A percentile compares a stretch with the other conserved stretches of the same genome.
These are phyloP conservation scores for Xylaria sp. DNA, from an alignment of 2,329 filamentous ascomycete genomes.

Conservation along the genomic window DNA sequence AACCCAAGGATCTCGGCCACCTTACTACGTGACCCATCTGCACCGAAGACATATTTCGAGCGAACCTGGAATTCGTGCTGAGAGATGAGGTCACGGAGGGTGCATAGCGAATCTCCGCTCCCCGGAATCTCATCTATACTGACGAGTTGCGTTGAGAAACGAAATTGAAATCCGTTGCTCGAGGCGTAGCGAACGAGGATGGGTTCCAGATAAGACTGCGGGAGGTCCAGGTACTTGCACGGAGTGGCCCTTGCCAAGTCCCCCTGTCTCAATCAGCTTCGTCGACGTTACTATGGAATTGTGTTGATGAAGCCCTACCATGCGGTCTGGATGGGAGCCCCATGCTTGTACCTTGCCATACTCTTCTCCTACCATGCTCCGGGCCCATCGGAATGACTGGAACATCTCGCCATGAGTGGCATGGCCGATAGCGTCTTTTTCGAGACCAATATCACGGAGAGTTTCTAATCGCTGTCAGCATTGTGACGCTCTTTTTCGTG, in stretches of 20 bases:
- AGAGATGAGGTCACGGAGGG: constrained; percentile 51
- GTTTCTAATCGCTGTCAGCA: constrained; percentile 54
- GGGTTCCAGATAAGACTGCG: constrained; percentile 57
- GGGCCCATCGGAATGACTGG: constrained; percentile 63
- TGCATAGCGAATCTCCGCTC: constrained; percentile 34
- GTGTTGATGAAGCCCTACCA: constrained; percentile 46
- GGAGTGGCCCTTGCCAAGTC: constrained; percentile 56
- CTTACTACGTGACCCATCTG: constrained; percentile 60
- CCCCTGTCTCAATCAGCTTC: constrained; percentile 43
- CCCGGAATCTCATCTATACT: constrained; percentile 41
- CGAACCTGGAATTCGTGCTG: constrained; percentile 54
- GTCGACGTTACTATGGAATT: neutral
- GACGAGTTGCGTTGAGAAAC: constrained; percentile 53
- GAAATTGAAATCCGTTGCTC: constrained; percentile 51
- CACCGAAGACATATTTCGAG: constrained; percentile 68
- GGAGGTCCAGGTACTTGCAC: constrained; percentile 55
- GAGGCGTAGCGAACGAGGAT: constrained; percentile 54
- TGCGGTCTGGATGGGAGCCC: constrained; percentile 58
- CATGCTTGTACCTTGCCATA: constrained; percentile 61
- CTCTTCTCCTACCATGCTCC: constrained; percentile 63
- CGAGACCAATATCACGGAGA: constrained; percentile 62
- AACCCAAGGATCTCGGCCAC: constrained; percentile 52
- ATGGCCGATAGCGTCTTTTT: constrained; percentile 52
- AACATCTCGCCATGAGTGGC: constrained; percentile 55
- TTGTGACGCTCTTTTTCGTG: neutral